phyloP scores from a whole-genome alignment of 2,329 filamentous ascomycete species.

The Macrophomina phaseolina region DNA sequence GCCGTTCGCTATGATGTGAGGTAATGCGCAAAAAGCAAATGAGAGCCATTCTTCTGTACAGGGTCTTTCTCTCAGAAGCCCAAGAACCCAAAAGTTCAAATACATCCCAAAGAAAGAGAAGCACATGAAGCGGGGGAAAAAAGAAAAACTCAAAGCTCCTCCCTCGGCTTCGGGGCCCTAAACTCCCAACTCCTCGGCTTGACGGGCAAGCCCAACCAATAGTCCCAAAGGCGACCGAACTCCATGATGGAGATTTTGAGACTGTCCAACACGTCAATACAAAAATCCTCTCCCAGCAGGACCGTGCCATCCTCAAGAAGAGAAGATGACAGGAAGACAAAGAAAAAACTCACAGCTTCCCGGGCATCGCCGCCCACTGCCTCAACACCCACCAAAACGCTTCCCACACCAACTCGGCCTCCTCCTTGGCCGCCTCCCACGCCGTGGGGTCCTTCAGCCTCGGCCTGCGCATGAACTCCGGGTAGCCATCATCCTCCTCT shows the following conservation, averaged over 20 bases:
- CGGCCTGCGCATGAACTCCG: slow-evolving; percentile 51
- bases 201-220: slow-evolving; percentile 67
- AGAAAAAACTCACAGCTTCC: slow-evolving; percentile 64
- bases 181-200: slow-evolving; percentile 63
- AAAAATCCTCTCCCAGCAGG: not conserved
- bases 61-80: no score
- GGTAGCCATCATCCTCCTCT: slow-evolving; percentile 48
- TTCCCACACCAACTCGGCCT: slow-evolving; percentile 67
- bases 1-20: no score
- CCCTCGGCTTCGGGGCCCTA: slow-evolving; percentile 28
- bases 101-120: no score
- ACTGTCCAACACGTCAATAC: slow-evolving; percentile 39
- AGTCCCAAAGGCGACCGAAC: slow-evolving; percentile 61
- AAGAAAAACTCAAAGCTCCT: slow-evolving; percentile 24
- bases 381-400: slow-evolving; percentile 70
- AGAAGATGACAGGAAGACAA: not conserved
- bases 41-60: no score
- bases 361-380: slow-evolving; percentile 74
- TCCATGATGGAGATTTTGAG: slow-evolving; percentile 61
- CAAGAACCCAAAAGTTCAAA: no score
- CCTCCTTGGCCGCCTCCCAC: slow-evolving; percentile 65
- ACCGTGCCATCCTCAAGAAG: not conserved
- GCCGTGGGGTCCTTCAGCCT: slow-evolving; percentile 53
- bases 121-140: no score
- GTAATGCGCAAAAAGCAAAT: no score